Evolutionary conservation across 2,329 filamentous ascomycete genomes (phyloP).

Genomic region (Alternaria tenuissima): DNA sequence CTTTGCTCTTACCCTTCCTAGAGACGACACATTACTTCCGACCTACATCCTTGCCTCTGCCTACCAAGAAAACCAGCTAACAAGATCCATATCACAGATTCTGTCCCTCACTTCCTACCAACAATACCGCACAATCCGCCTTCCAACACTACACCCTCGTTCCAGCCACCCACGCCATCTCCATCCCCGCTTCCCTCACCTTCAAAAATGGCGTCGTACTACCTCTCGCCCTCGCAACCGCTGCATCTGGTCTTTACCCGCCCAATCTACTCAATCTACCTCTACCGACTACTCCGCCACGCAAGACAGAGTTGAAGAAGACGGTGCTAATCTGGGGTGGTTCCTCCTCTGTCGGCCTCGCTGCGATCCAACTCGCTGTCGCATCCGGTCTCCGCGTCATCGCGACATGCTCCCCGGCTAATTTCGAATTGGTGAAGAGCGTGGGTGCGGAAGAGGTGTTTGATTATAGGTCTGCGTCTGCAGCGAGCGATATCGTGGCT

Average conservation of each 20-base stretch:
- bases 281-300: neutral
- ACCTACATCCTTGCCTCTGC: neutral
- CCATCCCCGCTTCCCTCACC: neutral
- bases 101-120: neutral
- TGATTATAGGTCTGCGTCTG: neutral
- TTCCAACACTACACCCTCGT: neutral
- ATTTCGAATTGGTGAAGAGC: neutral
- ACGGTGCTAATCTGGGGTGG: neutral
- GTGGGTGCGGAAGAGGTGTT: neutral
- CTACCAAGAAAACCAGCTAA: neutral
- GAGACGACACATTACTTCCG: neutral
- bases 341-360: neutral
- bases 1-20: neutral
- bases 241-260: neutral
- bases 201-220: neutral
- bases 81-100: neutral
- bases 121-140: neutral
- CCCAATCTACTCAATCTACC: neutral
- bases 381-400: neutral
- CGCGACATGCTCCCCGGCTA: neutral
- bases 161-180: neutral
- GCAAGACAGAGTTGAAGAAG: neutral
- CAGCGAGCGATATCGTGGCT: neutral
- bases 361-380: neutral
- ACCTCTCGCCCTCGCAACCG: neutral